Evolutionary conservation across 2,329 filamentous ascomycete genomes (phyloP).

Genomic region (Albophoma yamanashiensis): DNA sequence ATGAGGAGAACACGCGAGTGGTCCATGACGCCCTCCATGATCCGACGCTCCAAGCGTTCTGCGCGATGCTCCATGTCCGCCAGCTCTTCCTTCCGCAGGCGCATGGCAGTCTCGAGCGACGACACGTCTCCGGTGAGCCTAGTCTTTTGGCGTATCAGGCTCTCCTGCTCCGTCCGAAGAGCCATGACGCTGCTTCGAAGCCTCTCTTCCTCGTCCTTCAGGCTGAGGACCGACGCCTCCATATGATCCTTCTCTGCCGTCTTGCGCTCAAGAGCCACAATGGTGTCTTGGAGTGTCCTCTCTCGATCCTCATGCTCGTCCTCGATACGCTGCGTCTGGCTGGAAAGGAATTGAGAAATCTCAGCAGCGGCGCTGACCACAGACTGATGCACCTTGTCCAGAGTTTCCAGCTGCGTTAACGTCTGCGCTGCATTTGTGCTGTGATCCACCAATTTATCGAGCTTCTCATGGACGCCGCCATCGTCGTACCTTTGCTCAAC

Average conservation of each 20-base stretch:
- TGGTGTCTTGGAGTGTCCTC: constrained; percentile 69
- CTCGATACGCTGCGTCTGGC: constrained; percentile 62
- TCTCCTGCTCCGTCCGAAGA: constrained; percentile 61
- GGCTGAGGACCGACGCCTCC: constrained; percentile 39
- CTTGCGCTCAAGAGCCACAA: constrained; percentile 68
- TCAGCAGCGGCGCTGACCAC: constrained; percentile 77
- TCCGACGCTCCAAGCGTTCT: constrained; percentile 80
- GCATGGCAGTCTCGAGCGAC: constrained; percentile 80
- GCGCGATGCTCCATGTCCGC: constrained; percentile 83
- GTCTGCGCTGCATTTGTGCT: constrained; percentile 57
- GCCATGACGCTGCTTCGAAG: constrained; percentile 44
- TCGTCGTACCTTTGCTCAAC: constrained; percentile 49
- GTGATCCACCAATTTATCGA: constrained; percentile 46
- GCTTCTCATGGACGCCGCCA: constrained; percentile 23
- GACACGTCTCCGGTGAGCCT: constrained; percentile 78
- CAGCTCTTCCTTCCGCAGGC: constrained; percentile 82
- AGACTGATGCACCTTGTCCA: constrained; percentile 83
- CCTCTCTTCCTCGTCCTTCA: constrained; percentile 41
- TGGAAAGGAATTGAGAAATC: constrained; percentile 70
- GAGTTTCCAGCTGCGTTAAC: constrained; percentile 64
- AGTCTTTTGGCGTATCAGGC: constrained; percentile 66
- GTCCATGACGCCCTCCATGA: constrained; percentile 91
- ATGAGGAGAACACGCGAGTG: constrained; percentile 88
- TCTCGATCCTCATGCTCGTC: constrained; percentile 72
- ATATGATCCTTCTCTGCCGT: constrained; percentile 54